Evolutionary conservation across 1,139 yeast genomes (phyloP).

Genomic region (Candida smagusa): DNA sequence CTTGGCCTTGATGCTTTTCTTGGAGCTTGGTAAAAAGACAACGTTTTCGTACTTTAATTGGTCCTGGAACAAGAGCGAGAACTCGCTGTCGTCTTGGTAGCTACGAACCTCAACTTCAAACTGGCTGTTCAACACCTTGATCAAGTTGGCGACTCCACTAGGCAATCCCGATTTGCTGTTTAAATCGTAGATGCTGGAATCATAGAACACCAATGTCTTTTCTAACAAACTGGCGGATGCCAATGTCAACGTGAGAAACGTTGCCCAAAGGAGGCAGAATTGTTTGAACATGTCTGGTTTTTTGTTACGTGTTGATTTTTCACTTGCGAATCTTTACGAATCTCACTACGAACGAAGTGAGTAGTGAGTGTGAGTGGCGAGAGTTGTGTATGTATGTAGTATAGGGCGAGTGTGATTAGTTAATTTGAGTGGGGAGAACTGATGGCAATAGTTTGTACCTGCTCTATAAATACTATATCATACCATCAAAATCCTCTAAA

Average conservation of each 20-base stretch:
- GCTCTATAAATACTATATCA: too few relatives aligned
- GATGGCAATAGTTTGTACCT: too few relatives aligned
- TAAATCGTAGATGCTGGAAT: constrained; percentile 24
- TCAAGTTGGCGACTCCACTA: constrained; percentile 19
- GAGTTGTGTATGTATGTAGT: too few relatives aligned
- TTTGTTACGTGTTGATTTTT: background rate
- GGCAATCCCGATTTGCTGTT: constrained; percentile 13
- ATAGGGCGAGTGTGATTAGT: too few relatives aligned
- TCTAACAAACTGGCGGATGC: constrained; percentile 3
- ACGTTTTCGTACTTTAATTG: constrained; percentile 29
- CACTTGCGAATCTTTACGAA: background rate
- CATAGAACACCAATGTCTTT: constrained; percentile 32
- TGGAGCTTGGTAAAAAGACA: constrained; percentile 38
- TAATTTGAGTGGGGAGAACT: too few relatives aligned
- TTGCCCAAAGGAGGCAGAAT: constrained; percentile 7
- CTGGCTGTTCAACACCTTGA: constrained; percentile 19
- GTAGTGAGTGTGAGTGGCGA: too few relatives aligned
- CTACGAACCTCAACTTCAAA: constrained; percentile 23
- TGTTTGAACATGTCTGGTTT: background rate
- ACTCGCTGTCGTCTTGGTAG: constrained; percentile 25
- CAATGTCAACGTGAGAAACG: constrained; percentile 5
- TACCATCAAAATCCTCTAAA: too few relatives aligned
- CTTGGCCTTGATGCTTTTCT: constrained; percentile 31
- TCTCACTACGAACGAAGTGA: too few relatives aligned
- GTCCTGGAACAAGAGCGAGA: constrained; percentile 23